Percentiles rank a stretch among this genome's conserved stretches.
phyloP scores from a whole-genome alignment of 305 asterid genomes.

The Stenogyne calaminthoides region DNA sequence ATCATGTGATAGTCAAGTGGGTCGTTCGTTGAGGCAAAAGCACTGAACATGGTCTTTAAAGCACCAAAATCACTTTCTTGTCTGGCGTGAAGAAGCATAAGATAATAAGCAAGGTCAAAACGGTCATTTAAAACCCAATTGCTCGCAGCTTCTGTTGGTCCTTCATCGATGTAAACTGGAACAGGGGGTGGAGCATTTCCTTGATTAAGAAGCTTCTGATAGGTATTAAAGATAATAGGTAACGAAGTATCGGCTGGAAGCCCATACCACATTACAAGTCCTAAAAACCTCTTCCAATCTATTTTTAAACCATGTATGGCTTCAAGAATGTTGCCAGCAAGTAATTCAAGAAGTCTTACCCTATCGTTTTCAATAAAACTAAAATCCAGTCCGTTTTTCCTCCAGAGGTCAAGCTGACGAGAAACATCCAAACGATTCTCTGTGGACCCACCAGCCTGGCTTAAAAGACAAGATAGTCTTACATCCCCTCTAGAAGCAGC shows the following conservation, averaged over 20 bases:
- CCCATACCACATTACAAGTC: constrained; percentile 94
- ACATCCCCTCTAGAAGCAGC: constrained; percentile 97
- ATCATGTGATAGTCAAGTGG: constrained; percentile 99
- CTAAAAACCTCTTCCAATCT: constrained; percentile 97
- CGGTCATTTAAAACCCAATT: constrained; percentile 53
- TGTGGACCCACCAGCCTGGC: constrained; percentile 89
- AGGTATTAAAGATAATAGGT: constrained; percentile 68
- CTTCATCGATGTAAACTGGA: constrained; percentile 92
- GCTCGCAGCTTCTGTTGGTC: constrained; percentile 54
- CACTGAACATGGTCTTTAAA: constrained; percentile 90
- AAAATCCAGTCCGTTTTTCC: constrained; percentile 91
- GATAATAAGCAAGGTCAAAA: constrained; percentile 88
- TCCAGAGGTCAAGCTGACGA: constrained; percentile 86
- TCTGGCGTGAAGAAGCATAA: constrained; percentile 92
- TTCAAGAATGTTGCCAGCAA: constrained; percentile 78
- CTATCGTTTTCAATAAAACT: constrained; percentile 79
- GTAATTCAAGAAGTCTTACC: constrained; percentile 77
- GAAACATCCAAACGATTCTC: constrained; percentile 67
- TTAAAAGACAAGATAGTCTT: constrained; percentile 82
- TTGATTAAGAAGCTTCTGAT: constrained; percentile 78
- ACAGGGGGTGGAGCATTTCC: constrained; percentile 92
- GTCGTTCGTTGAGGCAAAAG: constrained; percentile 85
- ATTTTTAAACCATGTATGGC: constrained; percentile 67
- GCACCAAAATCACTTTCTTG: constrained; percentile 70
- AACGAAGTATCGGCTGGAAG: constrained; percentile 81